A percentile compares a stretch with the other conserved stretches of the same genome.
phyloP scores from a whole-genome alignment of 306 rosid genomes.

The Mimosa pudica region DNA sequence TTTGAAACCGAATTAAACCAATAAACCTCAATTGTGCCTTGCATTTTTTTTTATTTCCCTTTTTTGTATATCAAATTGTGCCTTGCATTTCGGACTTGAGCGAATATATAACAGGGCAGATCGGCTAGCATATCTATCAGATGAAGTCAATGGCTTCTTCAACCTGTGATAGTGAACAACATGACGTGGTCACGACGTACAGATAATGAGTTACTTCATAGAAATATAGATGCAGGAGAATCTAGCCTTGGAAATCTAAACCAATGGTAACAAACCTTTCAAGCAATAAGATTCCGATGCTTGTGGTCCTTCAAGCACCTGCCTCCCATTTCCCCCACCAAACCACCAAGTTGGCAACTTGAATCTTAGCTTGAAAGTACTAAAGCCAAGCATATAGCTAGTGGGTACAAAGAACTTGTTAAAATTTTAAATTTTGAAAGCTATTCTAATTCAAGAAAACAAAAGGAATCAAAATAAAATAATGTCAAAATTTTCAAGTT shows the following conservation, averaged over 20 bases:
- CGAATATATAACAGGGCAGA: background rate
- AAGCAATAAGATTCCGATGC: background rate
- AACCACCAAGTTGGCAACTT: background rate
- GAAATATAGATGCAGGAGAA: background rate
- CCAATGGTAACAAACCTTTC: background rate
- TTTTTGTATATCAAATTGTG: too few relatives aligned
- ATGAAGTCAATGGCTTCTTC: constrained; percentile 55
- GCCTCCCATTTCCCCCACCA: background rate
- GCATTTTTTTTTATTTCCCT: too few relatives aligned
- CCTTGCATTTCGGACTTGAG: too few relatives aligned
- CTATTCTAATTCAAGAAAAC: background rate
- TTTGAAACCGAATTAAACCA: too few relatives aligned
- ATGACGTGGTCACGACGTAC: constrained; percentile 65
- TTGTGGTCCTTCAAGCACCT: background rate
- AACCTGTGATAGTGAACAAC: constrained; percentile 54
- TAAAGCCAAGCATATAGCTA: background rate
- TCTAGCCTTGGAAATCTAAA: constrained; percentile 21
- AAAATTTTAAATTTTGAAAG: background rate
- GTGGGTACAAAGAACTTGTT: background rate
- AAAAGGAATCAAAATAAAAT: too few relatives aligned
- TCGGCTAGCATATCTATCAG: constrained; percentile 15
- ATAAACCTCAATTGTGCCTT: too few relatives aligned
- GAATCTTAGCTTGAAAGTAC: background rate
- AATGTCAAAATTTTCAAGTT: too few relatives aligned
- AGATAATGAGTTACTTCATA: constrained; percentile 39